Evolutionary conservation across 148 eudicot genomes (phyloP).

Genomic region (Polygonum aviculare): DNA sequence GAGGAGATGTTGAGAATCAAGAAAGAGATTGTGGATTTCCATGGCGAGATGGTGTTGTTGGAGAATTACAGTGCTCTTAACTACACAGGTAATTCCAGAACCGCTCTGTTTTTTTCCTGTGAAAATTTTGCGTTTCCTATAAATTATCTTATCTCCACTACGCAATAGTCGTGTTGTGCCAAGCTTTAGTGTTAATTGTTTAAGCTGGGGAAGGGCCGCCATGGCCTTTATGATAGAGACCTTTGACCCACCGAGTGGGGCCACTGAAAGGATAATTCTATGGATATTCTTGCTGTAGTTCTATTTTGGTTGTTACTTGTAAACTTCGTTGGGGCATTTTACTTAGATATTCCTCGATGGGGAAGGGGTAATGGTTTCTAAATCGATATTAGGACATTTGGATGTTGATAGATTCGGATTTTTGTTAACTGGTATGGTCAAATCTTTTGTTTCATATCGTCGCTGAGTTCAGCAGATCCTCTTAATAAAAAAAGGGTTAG

Average conservation of each 20-base stretch:
- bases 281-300: neutral
- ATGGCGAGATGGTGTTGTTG: slow-evolving; percentile 80
- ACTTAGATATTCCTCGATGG: neutral
- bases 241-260: slow-evolving; percentile 2
- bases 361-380: neutral
- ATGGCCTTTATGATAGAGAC: neutral
- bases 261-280: neutral
- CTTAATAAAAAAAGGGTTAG: neutral
- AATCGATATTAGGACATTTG: neutral
- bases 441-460: neutral
- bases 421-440: neutral
- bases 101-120: too few species aligned
- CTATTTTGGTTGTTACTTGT: neutral
- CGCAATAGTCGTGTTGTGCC: neutral
- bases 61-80: slow-evolving; percentile 90
- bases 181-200: neutral
- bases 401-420: neutral
- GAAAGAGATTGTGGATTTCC: slow-evolving; percentile 65
- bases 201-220: neutral
- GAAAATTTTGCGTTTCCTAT: neutral
- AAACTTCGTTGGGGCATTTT: neutral
- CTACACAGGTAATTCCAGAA: slow-evolving; percentile 58
- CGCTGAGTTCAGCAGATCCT: neutral
- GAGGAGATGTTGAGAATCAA: slow-evolving; percentile 53
- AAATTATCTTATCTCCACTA: neutral